Percentiles rank a stretch among this genome's conserved stretches.
These are phyloP conservation scores for Aspergillus heteromorphus DNA, from an alignment of 495 filamentous ascomycete genomes.

Conservation along the genomic window DNA sequence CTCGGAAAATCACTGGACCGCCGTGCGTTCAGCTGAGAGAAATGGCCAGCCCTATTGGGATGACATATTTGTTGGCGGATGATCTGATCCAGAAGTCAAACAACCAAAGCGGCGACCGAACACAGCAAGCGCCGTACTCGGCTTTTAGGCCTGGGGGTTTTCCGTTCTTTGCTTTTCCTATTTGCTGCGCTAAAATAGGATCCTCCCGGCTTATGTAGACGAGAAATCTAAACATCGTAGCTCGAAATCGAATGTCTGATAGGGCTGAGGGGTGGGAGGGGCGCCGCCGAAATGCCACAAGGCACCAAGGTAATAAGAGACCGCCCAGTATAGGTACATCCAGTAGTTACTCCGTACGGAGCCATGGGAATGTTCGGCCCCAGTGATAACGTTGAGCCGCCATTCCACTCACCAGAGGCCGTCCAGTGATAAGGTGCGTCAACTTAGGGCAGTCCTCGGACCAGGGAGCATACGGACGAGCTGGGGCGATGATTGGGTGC, in stretches of 20 bases:
- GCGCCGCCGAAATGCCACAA: not conserved
- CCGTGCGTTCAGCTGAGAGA: not conserved
- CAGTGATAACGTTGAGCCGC: not conserved
- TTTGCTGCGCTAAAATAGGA: not conserved
- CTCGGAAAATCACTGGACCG: not conserved
- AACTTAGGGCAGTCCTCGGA: not conserved
- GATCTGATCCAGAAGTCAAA: not conserved
- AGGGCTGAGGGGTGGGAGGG: slow-evolving; percentile 1
- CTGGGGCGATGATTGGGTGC: not conserved
- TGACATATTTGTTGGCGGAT: not conserved
- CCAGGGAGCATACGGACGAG: not conserved
- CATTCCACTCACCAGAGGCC: not conserved
- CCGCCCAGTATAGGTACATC: not conserved
- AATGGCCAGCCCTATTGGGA: not conserved
- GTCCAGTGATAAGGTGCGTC: not conserved
- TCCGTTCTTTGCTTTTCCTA: not conserved
- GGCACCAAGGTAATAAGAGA: not conserved
- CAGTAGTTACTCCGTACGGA: no score
- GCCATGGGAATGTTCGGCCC: not conserved
- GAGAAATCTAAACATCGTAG: not conserved
- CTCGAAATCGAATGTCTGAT: not conserved
- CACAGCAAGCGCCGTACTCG: not conserved
- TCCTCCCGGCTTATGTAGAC: not conserved
- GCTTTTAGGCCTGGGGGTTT: not conserved
- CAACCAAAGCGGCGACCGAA: not conserved